Conservation (phyloP, 768 basidiomycete genomes). For the Cantharellus anzutake region DNA sequence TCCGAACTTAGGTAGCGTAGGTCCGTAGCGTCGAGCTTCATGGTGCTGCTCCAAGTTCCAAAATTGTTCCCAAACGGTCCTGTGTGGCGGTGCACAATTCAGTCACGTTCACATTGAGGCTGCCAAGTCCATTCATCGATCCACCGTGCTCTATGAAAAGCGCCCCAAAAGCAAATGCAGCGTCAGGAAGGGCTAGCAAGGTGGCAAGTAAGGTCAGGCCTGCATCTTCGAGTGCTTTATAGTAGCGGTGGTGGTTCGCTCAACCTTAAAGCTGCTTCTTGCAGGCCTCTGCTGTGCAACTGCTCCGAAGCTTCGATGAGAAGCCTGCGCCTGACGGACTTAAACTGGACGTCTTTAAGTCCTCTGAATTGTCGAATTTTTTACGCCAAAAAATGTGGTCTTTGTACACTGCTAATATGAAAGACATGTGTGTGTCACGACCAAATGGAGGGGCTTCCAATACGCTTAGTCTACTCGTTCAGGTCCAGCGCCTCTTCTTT, state of each 20-base stretch:
- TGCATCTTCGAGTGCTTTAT: neutral
- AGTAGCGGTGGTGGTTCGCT: neutral
- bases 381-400: constrained; percentile 7
- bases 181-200: neutral
- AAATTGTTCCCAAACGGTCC: neutral
- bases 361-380: constrained; percentile 19
- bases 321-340: neutral
- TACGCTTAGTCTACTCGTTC: no score
- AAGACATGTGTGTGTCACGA: constrained; percentile 3
- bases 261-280: neutral
- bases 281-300: neutral
- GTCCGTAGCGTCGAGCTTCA: constrained; percentile 93
- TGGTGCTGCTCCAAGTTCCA: constrained; percentile 17
- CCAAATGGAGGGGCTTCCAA: no score
- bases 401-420: constrained; percentile 13
- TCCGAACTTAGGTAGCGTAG: constrained; percentile 81
- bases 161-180: no score
- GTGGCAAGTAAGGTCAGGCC: neutral
- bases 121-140: neutral
- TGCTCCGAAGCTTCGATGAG: neutral
- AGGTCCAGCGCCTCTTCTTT: neutral
- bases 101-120: neutral
- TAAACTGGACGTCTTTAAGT: constrained; percentile 11
- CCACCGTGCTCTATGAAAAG: no score
- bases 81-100: neutral